A percentile compares a stretch with the other conserved stretches of the same genome.
These are phyloP conservation scores for Neophaeococcomyces aloes DNA, from an alignment of 2,329 filamentous ascomycete genomes.

Conservation along the genomic window DNA sequence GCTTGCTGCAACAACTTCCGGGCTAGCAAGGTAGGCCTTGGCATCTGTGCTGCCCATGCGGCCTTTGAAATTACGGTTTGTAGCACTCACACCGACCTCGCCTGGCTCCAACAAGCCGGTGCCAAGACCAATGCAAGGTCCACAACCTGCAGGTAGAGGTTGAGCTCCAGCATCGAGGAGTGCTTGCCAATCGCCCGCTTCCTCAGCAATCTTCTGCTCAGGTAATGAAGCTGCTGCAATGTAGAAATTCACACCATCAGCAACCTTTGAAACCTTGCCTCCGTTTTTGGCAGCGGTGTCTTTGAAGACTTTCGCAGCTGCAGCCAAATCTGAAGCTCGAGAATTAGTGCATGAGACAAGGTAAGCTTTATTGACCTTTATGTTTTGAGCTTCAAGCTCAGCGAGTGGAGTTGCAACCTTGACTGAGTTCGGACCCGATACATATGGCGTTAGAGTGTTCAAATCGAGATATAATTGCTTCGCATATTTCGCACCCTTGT, in stretches of 20 bases:
- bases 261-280: conserved; percentile 58
- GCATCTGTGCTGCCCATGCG: conserved; percentile 74
- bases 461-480: conserved; percentile 76
- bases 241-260: conserved; percentile 70
- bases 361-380: conserved; percentile 74
- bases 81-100: conserved; percentile 76
- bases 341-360: conserved; percentile 86
- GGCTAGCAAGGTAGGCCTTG: conserved; percentile 75
- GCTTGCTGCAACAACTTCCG: conserved; percentile 85
- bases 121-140: conserved; percentile 76
- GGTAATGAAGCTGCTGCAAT: conserved; percentile 73
- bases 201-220: conserved; percentile 69
- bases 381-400: conserved; percentile 62
- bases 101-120: conserved; percentile 68
- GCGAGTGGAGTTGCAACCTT: conserved; percentile 71
- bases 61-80: conserved; percentile 84
- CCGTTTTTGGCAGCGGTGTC: conserved; percentile 55
- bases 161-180: conserved; percentile 71
- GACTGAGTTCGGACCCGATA: conserved; percentile 82
- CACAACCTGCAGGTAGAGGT: conserved; percentile 62
- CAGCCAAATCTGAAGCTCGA: conserved; percentile 66
- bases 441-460: conserved; percentile 70
- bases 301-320: conserved; percentile 75
- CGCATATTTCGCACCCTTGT: conserved; percentile 68
- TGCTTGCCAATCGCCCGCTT: conserved; percentile 72